Base-by-base conservation (phyloP, 176 grass and related monocot species). In the Cenchrus fungigraminus region DNA sequence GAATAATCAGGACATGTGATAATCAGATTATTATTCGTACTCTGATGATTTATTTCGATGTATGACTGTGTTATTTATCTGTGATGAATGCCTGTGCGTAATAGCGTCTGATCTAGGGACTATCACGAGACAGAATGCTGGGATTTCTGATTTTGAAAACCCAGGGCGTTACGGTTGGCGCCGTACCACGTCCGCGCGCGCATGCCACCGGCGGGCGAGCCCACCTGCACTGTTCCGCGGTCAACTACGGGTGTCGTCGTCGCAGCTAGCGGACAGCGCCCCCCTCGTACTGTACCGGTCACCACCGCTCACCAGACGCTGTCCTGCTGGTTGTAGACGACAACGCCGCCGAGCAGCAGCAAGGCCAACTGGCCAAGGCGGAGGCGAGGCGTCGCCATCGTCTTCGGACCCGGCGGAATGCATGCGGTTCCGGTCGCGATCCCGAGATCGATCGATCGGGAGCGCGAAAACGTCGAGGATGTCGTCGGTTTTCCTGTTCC, bases 291-390 rank as follows among this genome's bases (percentile, higher is more conserved):
- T 57, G 58, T 76, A 73, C 85, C n/a, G 20, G 68, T 80, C 85
- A 81, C 85, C 84, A 73, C 85, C n/a, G 20, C 77, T 80, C 85
- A 81, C 85, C 58, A 57, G 53, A 67, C 65, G 53, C 50, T 32
- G 60, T 54, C 72, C 51, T 40, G 3, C 17, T 51, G 11, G 15
- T 25, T 25, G 25, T 56, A 56, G 69, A 51, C 45, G 45, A n/a
- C 69, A 44, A 4, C n/a, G 68, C 37, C 37, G 12, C 3, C 17
- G 58, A 22, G 68, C 67, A 5, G 19, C 37, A 16, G 42, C 58
- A n/a, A 40, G 37, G 25, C 25, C 25, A 25, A 25, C 25, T 25
- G 25, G 25, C 25, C 37, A 40, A 40, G 37, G 37, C 37, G 37
- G 4, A 28, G 25, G 56, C 46, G 68, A 74, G 59, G 78, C 72